A percentile compares a stretch with the other conserved stretches of the same genome.
These are phyloP conservation scores for Backusella parvicylindrica DNA, from an alignment of 192 early-diverging fungal species.

Conservation along the genomic window DNA sequence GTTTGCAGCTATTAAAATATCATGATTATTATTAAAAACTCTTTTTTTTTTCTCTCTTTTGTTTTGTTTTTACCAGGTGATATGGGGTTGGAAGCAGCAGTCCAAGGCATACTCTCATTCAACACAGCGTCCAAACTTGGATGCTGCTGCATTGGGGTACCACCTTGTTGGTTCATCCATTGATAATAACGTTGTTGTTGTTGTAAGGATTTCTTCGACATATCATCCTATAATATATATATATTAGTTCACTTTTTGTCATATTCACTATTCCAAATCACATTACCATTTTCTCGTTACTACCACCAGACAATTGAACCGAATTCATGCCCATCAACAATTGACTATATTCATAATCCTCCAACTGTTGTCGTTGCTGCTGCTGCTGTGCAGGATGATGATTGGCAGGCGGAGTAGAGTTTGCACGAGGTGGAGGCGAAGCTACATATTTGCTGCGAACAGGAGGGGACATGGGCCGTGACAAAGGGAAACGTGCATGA, in stretches of 20 bases:
- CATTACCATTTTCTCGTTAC: neutral
- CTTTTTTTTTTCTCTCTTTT: too few relatives aligned
- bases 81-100: neutral
- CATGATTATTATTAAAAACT: neutral
- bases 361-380: neutral
- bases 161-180: conserved; percentile 8
- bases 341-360: conserved; percentile 13
- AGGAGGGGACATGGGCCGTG: conserved; percentile 22
- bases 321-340: neutral
- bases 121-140: conserved; percentile 16
- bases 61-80: neutral
- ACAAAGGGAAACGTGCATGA: conserved; percentile 8
- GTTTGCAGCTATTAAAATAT: neutral
- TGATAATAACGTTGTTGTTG: conserved; percentile 12
- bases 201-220: neutral
- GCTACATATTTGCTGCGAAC: conserved; percentile 14
- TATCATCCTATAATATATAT: neutral
- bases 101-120: conserved; percentile 10
- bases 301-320: neutral
- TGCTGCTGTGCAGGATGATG: conserved; percentile 5
- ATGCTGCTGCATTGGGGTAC: neutral
- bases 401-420: conserved; percentile 23
- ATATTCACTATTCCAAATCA: too few relatives aligned
- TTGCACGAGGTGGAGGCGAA: conserved; percentile 17
- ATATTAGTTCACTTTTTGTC: too few relatives aligned